Conservation (phyloP, 805 yeast species). For the Kodamaea kakaduensis region DNA sequence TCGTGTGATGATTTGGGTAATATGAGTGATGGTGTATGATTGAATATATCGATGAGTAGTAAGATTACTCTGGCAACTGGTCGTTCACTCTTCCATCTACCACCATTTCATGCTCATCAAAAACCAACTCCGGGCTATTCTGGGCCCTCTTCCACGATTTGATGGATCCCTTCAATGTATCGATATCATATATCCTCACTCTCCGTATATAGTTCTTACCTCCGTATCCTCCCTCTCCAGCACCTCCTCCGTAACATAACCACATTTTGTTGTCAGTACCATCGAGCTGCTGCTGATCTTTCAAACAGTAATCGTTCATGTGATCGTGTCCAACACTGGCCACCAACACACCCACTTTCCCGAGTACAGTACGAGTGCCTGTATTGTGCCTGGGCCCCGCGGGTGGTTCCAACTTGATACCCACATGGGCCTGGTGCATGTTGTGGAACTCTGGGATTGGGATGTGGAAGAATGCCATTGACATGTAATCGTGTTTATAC, state of each 20-base stretch:
- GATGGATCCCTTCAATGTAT: conserved; percentile 45
- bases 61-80: neutral
- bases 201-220: conserved; percentile 89
- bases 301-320: conserved; percentile 84
- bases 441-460: conserved; percentile 84
- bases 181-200: conserved; percentile 65
- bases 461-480: conserved; percentile 93
- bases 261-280: conserved; percentile 45
- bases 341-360: conserved; percentile 66
- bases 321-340: conserved; percentile 93
- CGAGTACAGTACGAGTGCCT: conserved; percentile 57
- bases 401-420: conserved; percentile 64
- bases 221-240: conserved; percentile 95
- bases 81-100: conserved; percentile 33
- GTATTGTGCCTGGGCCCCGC: conserved; percentile 75
- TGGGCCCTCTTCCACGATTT: conserved; percentile 73
- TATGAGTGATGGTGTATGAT: too few species aligned
- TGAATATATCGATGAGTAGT: too few species aligned
- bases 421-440: conserved; percentile 46
- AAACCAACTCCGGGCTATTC: conserved; percentile 41
- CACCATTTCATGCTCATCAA: conserved; percentile 53
- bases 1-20: too few species aligned
- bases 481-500: conserved; percentile 37
- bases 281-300: conserved; percentile 39
- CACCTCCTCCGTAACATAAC: conserved; percentile 93